These are phyloP conservation scores for Globisporangium irregulare DNA, from an alignment of 352 stramenopile genomes.

Conservation along the genomic window DNA sequence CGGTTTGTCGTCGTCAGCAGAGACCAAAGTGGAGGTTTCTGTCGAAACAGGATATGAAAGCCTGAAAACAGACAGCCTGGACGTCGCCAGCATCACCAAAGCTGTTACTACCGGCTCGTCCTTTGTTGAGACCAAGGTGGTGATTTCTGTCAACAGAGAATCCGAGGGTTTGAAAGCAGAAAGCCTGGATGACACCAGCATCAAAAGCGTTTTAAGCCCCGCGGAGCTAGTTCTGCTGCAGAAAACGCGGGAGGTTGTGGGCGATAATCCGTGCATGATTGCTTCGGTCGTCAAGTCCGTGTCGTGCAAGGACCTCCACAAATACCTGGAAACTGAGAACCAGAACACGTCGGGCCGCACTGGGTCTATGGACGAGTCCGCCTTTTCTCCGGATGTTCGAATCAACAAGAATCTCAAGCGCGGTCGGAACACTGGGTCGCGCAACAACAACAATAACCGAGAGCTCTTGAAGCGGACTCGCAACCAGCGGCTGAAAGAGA, in stretches of 20 bases:
- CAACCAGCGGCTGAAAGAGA: conserved; percentile 66
- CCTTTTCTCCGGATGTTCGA: conserved; percentile 39
- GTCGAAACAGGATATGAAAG: neutral
- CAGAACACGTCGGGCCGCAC: conserved; percentile 11
- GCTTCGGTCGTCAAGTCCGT: conserved; percentile 53
- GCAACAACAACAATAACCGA: conserved; percentile 43
- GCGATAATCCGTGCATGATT: conserved; percentile 69
- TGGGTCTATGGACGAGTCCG: conserved; percentile 11
- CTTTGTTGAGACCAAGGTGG: neutral
- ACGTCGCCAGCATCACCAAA: conserved; percentile 17
- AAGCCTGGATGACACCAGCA: conserved; percentile 2
- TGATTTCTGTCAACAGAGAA: neutral
- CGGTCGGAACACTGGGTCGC: conserved; percentile 20
- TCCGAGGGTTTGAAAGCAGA: neutral
- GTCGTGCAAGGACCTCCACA: conserved; percentile 50
- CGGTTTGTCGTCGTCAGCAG: neutral
- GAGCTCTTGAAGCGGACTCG: conserved; percentile 60
- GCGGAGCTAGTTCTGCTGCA: conserved; percentile 54
- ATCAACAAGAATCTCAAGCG: conserved; percentile 45
- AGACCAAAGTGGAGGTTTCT: neutral
- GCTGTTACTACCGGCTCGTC: neutral
- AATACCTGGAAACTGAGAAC: conserved; percentile 46
- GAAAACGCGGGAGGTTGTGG: conserved; percentile 52
- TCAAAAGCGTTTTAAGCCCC: conserved; percentile 18
- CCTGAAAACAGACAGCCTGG: conserved; percentile 1